Conservation (phyloP, 2,329 filamentous ascomycete species). For the Trichophyton benhamiae region DNA sequence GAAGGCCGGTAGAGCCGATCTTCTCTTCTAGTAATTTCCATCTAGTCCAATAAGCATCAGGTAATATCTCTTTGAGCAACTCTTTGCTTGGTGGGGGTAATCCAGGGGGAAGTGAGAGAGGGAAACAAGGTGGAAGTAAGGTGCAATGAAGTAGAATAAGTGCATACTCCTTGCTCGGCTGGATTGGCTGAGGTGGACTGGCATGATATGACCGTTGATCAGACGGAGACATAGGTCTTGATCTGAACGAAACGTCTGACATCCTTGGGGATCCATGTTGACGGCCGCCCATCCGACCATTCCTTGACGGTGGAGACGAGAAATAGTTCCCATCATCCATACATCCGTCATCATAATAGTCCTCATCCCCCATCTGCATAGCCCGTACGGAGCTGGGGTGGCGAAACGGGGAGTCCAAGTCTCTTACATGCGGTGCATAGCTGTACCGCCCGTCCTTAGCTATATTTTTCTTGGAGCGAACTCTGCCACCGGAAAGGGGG, state of each 20-base stretch:
- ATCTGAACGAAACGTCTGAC: conserved; percentile 23
- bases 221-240: conserved; percentile 23
- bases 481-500: background rate
- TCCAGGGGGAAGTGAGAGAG: conserved; percentile 34
- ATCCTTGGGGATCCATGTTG: conserved; percentile 14
- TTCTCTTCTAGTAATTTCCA: conserved; percentile 45
- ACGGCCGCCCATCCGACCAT: background rate
- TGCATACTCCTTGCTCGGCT: conserved; percentile 38
- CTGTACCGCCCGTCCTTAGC: conserved; percentile 13
- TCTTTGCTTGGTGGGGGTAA: conserved; percentile 26
- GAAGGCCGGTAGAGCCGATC: conserved; percentile 37
- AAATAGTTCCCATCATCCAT: conserved; percentile 28
- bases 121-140: conserved; percentile 39
- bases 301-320: conserved; percentile 19
- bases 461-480: conserved; percentile 13
- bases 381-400: conserved; percentile 36
- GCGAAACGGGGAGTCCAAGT: conserved; percentile 29
- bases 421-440: conserved; percentile 20
- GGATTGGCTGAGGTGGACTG: conserved; percentile 21
- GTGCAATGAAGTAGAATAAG: conserved; percentile 51
- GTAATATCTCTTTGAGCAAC: conserved; percentile 40
- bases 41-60: conserved; percentile 32
- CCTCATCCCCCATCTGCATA: conserved; percentile 23
- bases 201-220: conserved; percentile 23
- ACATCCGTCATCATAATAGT: conserved; percentile 21